These are phyloP conservation scores for Phytophthora fragariaefolia DNA, from an alignment of 352 stramenopile species.

Conservation along the genomic window DNA sequence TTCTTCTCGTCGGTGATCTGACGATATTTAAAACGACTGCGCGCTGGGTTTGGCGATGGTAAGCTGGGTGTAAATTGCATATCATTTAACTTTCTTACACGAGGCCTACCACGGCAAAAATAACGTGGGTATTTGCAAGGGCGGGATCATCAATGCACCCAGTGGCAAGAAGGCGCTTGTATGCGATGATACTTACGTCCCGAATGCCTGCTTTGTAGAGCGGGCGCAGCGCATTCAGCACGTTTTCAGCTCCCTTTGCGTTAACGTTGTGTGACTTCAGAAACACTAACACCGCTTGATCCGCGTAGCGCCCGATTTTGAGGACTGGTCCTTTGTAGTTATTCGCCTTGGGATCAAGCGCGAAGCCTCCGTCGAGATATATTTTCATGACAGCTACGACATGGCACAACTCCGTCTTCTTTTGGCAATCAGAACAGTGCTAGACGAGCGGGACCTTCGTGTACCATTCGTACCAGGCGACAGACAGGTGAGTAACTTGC, in stretches of 20 bases:
- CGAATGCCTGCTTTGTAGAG: conserved; percentile 7
- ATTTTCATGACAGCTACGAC: conserved; percentile 30
- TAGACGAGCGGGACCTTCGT: conserved; percentile 9
- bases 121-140: conserved; percentile 8
- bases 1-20: too few relatives aligned
- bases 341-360: not conserved
- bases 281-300: conserved; percentile 5
- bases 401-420: conserved; percentile 27
- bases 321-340: conserved; percentile 22
- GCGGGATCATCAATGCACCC: conserved; percentile 4
- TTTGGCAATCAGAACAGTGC: conserved; percentile 12
- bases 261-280: conserved; percentile 4
- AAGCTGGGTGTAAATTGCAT: too few relatives aligned
- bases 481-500: conserved; percentile 1
- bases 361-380: conserved; percentile 22
- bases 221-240: conserved; percentile 6
- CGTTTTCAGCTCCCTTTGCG: conserved; percentile 6
- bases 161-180: conserved; percentile 12
- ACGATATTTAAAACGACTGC: too few relatives aligned
- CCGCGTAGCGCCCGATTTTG: not conserved
- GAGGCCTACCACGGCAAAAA: not conserved
- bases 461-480: conserved; percentile 24
- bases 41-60: too few relatives aligned
- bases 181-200: conserved; percentile 2
- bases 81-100: not conserved